Evolutionary conservation across 2,329 filamentous ascomycete genomes (phyloP).

Genomic region (Aspergillus arachidicola): DNA sequence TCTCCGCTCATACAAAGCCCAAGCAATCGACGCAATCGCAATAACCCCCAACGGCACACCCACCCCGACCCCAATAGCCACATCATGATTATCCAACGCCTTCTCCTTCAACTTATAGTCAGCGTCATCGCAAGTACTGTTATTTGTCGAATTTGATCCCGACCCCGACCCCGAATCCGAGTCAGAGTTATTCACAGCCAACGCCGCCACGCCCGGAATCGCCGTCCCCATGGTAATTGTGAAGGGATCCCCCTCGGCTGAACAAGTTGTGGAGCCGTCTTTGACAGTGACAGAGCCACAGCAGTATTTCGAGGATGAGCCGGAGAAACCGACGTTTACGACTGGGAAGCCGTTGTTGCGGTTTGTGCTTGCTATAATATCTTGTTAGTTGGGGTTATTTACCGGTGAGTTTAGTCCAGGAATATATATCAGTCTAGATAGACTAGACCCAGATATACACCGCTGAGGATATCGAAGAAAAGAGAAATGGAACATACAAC

Average conservation of each 20-base stretch:
- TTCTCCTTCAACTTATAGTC: neutral
- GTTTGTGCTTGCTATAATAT: neutral
- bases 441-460: neutral
- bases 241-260: constrained; percentile 8
- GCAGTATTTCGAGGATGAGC: constrained; percentile 18
- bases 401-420: too few species aligned
- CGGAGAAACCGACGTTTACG: constrained; percentile 15
- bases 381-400: neutral
- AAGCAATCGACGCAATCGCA: neutral
- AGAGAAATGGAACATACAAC: constrained; percentile 11
- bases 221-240: constrained; percentile 14
- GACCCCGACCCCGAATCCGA: neutral
- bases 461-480: neutral
- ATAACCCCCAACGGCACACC: constrained; percentile 17
- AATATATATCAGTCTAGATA: too few species aligned
- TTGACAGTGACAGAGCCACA: constrained; percentile 16
- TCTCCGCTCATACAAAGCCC: constrained; percentile 3
- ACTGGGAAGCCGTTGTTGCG: constrained; percentile 3
- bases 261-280: neutral
- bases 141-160: too few species aligned
- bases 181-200: neutral
- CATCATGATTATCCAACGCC: neutral
- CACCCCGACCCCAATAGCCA: constrained; percentile 13
- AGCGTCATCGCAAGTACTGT: too few species aligned
- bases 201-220: constrained; percentile 15